These are phyloP conservation scores for Trichophaea hybrida DNA, from an alignment of 2,329 filamentous ascomycete species.

Conservation along the genomic window DNA sequence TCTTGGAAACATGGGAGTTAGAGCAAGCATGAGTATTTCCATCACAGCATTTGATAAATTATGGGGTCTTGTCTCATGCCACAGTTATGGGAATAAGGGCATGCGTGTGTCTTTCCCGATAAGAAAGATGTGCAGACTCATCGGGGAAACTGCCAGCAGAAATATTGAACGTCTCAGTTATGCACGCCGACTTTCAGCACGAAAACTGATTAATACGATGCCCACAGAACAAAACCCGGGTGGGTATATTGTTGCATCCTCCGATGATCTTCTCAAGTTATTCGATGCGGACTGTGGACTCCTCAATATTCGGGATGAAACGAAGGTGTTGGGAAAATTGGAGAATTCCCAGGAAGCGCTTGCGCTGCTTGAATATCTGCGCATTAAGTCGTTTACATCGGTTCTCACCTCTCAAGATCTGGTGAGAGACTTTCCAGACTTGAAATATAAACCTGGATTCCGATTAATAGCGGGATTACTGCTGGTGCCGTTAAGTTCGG, in stretches of 20 bases:
- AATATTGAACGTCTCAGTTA: slow-evolving; percentile 84
- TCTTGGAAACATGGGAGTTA: slow-evolving; percentile 72
- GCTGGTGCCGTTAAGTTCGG: slow-evolving; percentile 63
- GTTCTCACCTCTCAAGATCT: slow-evolving; percentile 70
- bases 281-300: slow-evolving; percentile 82
- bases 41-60: slow-evolving; percentile 74
- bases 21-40: slow-evolving; percentile 90
- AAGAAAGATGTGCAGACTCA: slow-evolving; percentile 76
- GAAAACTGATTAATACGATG: slow-evolving; percentile 75
- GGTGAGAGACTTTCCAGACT: slow-evolving; percentile 60
- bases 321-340: slow-evolving; percentile 64
- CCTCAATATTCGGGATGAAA: slow-evolving; percentile 73
- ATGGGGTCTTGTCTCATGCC: slow-evolving; percentile 79
- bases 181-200: slow-evolving; percentile 65
- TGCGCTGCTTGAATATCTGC: slow-evolving; percentile 70
- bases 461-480: slow-evolving; percentile 61
- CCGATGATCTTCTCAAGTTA: slow-evolving; percentile 66
- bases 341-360: slow-evolving; percentile 69
- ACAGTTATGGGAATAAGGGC: slow-evolving; percentile 60
- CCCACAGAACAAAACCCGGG: slow-evolving; percentile 70
- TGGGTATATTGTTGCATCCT: slow-evolving; percentile 80
- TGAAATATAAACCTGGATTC: slow-evolving; percentile 67
- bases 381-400: slow-evolving; percentile 57
- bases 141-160: slow-evolving; percentile 71
- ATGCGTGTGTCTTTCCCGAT: slow-evolving; percentile 91